Evolutionary conservation across 306 rosid species (phyloP).

Genomic region (Parietaria judaica): DNA sequence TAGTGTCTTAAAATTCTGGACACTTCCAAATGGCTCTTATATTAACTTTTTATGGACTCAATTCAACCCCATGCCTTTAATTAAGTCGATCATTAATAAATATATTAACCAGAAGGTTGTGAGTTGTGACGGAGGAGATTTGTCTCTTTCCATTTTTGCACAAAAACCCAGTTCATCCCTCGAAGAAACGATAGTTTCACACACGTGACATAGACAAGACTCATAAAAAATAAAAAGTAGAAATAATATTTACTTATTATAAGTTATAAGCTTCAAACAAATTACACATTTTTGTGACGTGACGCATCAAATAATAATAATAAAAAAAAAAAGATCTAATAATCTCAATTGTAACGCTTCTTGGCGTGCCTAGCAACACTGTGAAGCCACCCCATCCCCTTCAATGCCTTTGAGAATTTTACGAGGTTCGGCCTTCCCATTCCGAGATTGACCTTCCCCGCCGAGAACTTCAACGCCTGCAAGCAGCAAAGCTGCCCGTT

Average conservation of each 20-base stretch:
- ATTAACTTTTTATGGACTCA: too few species aligned
- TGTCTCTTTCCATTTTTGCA: not conserved
- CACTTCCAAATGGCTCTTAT: too few species aligned
- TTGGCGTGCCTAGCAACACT: conserved; percentile 51
- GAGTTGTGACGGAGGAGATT: not conserved
- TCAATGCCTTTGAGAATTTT: conserved; percentile 78
- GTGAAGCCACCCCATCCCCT: conserved; percentile 75
- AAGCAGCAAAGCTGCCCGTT: conserved; percentile 63
- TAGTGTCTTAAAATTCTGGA: not conserved
- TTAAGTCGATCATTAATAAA: too few species aligned
- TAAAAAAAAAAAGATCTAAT: not conserved
- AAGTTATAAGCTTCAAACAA: conserved; percentile 10
- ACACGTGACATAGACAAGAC: too few species aligned
- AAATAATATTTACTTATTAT: conserved; percentile 40
- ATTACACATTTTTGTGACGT: conserved; percentile 29
- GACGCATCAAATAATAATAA: conserved; percentile 5
- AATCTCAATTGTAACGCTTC: conserved; percentile 43
- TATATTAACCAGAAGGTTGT: too few species aligned
- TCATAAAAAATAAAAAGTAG: conserved; percentile 14
- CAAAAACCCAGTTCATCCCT: not conserved
- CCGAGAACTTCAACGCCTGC: conserved; percentile 80
- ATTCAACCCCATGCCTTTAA: too few species aligned
- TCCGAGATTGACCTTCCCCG: conserved; percentile 83
- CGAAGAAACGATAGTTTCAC: too few species aligned
- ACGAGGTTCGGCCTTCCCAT: conserved; percentile 71